Percentiles rank a stretch among this genome's conserved stretches.
Conservation (phyloP, 148 eudicot genomes). For the Mesembryanthemum crystallinum region DNA sequence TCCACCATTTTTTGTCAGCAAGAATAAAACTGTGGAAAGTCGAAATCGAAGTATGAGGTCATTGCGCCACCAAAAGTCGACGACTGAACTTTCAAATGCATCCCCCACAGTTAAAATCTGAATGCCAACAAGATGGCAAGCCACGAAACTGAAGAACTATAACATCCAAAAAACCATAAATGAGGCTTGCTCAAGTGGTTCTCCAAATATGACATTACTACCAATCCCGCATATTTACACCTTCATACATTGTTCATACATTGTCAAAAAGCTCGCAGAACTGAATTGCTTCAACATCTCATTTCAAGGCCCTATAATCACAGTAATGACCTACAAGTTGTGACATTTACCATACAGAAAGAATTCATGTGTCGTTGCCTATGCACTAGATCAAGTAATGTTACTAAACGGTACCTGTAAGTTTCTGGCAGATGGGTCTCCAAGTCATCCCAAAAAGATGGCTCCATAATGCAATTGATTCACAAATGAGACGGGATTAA, state of each 20-base stretch:
- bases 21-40: too few relatives aligned
- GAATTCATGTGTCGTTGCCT: background rate
- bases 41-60: too few relatives aligned
- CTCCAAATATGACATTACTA: background rate
- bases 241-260: background rate
- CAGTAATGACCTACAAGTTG: background rate
- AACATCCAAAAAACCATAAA: background rate
- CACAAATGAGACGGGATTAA: slow-evolving; percentile 8
- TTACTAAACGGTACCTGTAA: background rate
- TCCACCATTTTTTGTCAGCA: too few relatives aligned
- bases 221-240: slow-evolving; percentile 5
- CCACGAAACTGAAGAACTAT: background rate
- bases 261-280: background rate
- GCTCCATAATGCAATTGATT: background rate
- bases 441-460: too few relatives aligned
- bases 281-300: background rate
- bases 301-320: background rate
- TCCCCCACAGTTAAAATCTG: background rate
- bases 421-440: background rate
- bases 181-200: background rate
- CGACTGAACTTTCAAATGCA: too few relatives aligned
- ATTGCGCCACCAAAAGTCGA: too few relatives aligned
- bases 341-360: slow-evolving; percentile 4
- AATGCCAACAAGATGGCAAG: background rate
- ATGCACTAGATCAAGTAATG: background rate